These are phyloP conservation scores for Mycosphaerella sp. DNA, from an alignment of 2,329 filamentous ascomycete genomes.

Conservation along the genomic window DNA sequence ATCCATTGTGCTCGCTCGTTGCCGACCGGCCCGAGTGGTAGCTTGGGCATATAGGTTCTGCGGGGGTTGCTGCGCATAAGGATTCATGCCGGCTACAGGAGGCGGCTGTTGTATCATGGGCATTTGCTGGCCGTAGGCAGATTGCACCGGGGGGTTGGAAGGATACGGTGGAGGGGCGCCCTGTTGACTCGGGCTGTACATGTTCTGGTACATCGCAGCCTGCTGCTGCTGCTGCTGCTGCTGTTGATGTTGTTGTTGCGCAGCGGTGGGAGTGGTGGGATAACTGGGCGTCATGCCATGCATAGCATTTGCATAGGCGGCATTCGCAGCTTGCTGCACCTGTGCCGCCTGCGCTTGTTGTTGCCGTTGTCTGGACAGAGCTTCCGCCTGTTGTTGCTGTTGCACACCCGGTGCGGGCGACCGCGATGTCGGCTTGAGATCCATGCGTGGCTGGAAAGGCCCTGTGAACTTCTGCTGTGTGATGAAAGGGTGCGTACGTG, in stretches of 20 bases:
- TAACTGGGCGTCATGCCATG: slow-evolving; percentile 36
- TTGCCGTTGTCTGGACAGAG: slow-evolving; percentile 84
- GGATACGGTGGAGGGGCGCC: slow-evolving; percentile 74
- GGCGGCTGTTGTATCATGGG: slow-evolving; percentile 55
- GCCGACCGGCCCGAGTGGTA: slow-evolving; percentile 68
- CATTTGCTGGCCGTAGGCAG: slow-evolving; percentile 65
- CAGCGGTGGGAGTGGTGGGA: slow-evolving; percentile 34
- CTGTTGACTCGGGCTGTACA: slow-evolving; percentile 62
- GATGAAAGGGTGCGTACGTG: slow-evolving; percentile 95
- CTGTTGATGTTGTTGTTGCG: slow-evolving; percentile 22
- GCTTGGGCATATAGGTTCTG: slow-evolving; percentile 70
- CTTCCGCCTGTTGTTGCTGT: slow-evolving; percentile 92
- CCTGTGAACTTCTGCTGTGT: slow-evolving; percentile 97
- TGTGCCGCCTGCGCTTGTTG: slow-evolving; percentile 45
- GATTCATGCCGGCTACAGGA: slow-evolving; percentile 35
- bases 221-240: slow-evolving; percentile 33
- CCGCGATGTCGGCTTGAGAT: slow-evolving; percentile 80
- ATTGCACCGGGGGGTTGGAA: slow-evolving; percentile 51
- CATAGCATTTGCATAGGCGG: slow-evolving; percentile 27
- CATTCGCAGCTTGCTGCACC: slow-evolving; percentile 39
- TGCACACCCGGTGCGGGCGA: slow-evolving; percentile 90
- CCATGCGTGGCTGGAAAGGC: slow-evolving; percentile 95
- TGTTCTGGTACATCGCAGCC: slow-evolving; percentile 65
- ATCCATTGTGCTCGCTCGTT: slow-evolving; percentile 93
- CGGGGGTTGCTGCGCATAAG: slow-evolving; percentile 47